These are phyloP conservation scores for Anthracocystis panici-leucophaei DNA, from an alignment of 1,284 basidiomycete genomes.

Conservation along the genomic window DNA sequence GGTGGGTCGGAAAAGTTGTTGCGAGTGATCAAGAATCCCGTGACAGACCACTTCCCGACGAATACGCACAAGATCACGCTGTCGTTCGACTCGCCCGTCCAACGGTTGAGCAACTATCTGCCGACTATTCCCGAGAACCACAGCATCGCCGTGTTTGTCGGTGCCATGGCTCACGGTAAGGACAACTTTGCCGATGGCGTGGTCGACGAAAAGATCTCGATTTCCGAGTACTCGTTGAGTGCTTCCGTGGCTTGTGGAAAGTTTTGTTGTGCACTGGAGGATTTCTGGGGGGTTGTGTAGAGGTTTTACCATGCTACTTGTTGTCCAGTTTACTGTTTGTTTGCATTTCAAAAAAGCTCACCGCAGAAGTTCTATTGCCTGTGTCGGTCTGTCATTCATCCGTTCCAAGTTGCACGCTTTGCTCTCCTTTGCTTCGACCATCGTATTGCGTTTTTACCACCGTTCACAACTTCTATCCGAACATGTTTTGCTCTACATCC, in stretches of 20 bases:
- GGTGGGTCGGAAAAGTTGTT: conserved; percentile 96
- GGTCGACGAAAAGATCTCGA: conserved; percentile 96
- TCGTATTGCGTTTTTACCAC: background rate
- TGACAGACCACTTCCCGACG: conserved; percentile 92
- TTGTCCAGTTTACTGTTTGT: too few relatives aligned
- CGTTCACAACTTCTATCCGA: too few relatives aligned
- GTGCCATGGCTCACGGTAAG: conserved; percentile 77
- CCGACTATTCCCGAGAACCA: conserved; percentile 85
- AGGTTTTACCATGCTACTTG: background rate
- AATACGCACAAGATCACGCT: conserved; percentile 95
- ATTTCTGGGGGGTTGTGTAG: conserved; percentile 70
- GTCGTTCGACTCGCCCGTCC: conserved; percentile 85
- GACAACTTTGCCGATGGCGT: conserved; percentile 98
- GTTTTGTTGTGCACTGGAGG: conserved; percentile 77
- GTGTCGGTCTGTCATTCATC: too few relatives aligned
- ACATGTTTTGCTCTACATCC: conserved; percentile 16
- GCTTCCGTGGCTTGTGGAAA: conserved; percentile 96
- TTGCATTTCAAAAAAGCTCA: too few relatives aligned
- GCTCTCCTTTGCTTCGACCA: too few relatives aligned
- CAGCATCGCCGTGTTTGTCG: conserved; percentile 93
- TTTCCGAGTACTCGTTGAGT: conserved; percentile 93
- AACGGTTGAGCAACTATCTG: conserved; percentile 85
- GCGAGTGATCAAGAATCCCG: conserved; percentile 98
- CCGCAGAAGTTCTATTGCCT: too few relatives aligned
- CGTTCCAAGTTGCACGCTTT: too few relatives aligned